Evolutionary conservation across 371 early-diverging fungal genomes (phyloP).

Genomic region (Gilbertella persicaria): DNA sequence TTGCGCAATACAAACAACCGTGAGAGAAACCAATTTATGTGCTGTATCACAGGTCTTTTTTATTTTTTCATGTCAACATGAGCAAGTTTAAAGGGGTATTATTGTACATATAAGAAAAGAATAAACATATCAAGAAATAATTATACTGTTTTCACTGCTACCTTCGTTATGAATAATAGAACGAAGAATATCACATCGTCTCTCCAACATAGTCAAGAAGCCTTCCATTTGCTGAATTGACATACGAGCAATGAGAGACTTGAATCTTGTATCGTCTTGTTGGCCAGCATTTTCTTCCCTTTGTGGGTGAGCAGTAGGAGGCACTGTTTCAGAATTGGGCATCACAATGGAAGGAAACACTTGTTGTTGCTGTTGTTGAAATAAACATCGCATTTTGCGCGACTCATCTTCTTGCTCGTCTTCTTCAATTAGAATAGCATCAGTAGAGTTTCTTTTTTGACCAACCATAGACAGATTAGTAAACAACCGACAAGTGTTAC

Average conservation of each 20-base stretch:
- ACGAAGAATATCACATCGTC: constrained; percentile 29
- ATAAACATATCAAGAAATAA: background rate
- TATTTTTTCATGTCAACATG: background rate
- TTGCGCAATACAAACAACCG: no score
- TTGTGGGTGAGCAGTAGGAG: background rate
- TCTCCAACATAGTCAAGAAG: constrained; percentile 26
- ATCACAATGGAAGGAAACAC: constrained; percentile 12
- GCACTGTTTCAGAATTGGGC: constrained; percentile 6
- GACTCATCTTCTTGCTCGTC: background rate
- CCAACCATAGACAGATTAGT: constrained; percentile 10
- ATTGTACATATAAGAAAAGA: background rate
- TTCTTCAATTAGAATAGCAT: constrained; percentile 7
- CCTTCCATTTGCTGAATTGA: constrained; percentile 26
- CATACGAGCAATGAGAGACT: constrained; percentile 23
- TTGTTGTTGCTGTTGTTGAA: constrained; percentile 5
- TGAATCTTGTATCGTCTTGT: constrained; percentile 24
- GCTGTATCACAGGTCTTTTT: background rate
- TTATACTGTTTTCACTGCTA: constrained; percentile 5
- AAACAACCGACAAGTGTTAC: constrained; percentile 16
- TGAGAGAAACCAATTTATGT: no score
- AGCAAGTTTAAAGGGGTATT: background rate
- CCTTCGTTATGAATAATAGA: constrained; percentile 19
- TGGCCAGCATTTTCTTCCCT: constrained; percentile 2
- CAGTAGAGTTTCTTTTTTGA: constrained; percentile 14
- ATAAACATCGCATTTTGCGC: background rate